Conservation (phyloP, 139 green algal genomes). For the Astrephomene gubernaculifera region DNA sequence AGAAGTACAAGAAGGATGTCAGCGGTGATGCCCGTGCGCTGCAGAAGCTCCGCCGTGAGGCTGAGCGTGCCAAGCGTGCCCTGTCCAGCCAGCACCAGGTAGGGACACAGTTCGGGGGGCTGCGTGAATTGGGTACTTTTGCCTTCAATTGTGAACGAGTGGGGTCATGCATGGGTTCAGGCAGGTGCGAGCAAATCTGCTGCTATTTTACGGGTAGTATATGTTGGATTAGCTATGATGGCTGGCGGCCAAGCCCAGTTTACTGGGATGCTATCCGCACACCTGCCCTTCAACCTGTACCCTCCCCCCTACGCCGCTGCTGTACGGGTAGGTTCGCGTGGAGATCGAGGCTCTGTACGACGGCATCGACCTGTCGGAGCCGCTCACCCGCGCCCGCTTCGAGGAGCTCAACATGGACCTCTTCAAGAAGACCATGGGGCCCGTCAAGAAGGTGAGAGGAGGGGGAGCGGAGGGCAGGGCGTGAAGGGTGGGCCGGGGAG, state of each 20-base stretch:
- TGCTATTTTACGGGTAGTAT: too few relatives aligned
- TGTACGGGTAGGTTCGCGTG: constrained; percentile 85
- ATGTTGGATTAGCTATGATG: too few relatives aligned
- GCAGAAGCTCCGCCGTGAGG: constrained; percentile 96
- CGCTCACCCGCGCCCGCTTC: constrained; percentile 97
- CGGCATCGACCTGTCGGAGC: constrained; percentile 96
- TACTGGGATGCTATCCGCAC: too few relatives aligned
- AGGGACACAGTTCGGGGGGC: not conserved
- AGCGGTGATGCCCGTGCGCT: constrained; percentile 90
- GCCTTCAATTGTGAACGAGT: not conserved
- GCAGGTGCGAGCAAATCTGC: too few relatives aligned
- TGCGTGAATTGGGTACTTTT: not conserved
- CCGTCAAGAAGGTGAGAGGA: constrained; percentile 87
- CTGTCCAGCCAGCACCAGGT: constrained; percentile 96
- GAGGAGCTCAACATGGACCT: constrained; percentile 99
- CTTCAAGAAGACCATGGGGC: constrained; percentile 98
- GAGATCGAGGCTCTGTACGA: constrained; percentile 98
- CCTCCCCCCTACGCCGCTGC: too few relatives aligned
- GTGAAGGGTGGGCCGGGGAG: too few relatives aligned
- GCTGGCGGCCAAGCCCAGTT: too few relatives aligned
- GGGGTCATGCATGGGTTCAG: too few relatives aligned
- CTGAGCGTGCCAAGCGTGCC: constrained; percentile 97
- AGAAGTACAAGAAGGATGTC: constrained; percentile 96
- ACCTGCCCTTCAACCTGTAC: too few relatives aligned
- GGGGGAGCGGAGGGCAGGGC: too few relatives aligned